Percentiles rank a stretch among this genome's conserved stretches.
phyloP scores from a whole-genome alignment of 148 eudicot species.

The Nyssa sinensis region DNA sequence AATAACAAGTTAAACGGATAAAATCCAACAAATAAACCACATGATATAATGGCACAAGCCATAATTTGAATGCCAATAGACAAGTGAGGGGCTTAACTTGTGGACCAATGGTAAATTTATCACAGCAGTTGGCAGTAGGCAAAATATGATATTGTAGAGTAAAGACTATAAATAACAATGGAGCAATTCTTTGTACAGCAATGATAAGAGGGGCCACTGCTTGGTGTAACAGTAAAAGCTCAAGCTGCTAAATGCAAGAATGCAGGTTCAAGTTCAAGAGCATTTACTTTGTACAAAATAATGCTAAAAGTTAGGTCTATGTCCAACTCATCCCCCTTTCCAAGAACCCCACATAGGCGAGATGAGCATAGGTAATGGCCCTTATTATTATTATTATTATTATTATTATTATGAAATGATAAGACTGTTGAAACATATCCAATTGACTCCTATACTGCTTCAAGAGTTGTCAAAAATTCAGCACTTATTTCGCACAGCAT shows the following conservation, averaged over 20 bases:
- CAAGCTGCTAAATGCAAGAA: too few species aligned
- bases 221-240: too few species aligned
- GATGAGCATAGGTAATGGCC: too few species aligned
- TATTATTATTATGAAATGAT: too few species aligned
- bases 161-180: not conserved
- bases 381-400: too few species aligned
- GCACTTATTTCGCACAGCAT: not conserved
- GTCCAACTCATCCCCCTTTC: too few species aligned
- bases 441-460: not conserved
- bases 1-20: not conserved
- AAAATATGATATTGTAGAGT: not conserved
- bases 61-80: not conserved
- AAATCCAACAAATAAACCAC: not conserved
- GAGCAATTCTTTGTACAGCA: not conserved
- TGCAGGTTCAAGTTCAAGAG: too few species aligned
- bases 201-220: too few species aligned
- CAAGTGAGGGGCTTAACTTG: not conserved
- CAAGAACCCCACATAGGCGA: too few species aligned
- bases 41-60: not conserved
- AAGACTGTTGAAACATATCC: too few species aligned
- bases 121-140: not conserved
- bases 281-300: too few species aligned
- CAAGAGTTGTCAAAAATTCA: not conserved
- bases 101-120: not conserved
- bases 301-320: too few species aligned